Evolutionary conservation across 2,329 filamentous ascomycete genomes (phyloP), one percentile per base, ranked within the genome.

Genomic region (Colletotrichum sp.): DNA sequence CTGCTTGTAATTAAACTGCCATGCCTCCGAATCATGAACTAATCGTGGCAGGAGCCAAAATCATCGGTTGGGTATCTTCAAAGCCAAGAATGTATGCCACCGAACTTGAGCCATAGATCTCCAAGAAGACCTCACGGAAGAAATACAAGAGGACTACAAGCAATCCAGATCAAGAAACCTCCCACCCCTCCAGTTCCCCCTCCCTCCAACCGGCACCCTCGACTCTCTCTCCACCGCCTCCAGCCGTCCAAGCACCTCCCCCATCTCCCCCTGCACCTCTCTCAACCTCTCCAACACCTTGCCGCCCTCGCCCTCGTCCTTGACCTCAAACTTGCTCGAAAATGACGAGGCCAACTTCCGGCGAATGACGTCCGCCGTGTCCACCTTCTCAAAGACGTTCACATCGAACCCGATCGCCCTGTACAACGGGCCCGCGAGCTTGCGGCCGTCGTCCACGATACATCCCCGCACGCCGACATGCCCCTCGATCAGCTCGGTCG

Each of bases 1-100:
- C 1, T 52, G 3, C 1, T 21, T 7, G 1, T 7, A 6, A 3
- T 48, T 48, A 3, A 21, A 21, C 6, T 52, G 6, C 6, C 0
- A 3, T 3, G 7, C 10, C 43, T 13, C 43, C n/a, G 2, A 13
- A 21, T 13, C 43, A 52, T 3, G 43, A 52, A 12, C 3, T 21
- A 7, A 3, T 13, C n/a, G 0, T 21, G 12, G 9, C 10, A 21
- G 43, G 1, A 13, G 10, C 12, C 43, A 13, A 52, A 21, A 21
- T 0, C 3, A 2, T 52, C 6, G 43, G 6, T 7, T 12, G 43
- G n/a, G n/a, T 52, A 52, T 52, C 43, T 52, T 21, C 10, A 52
- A 21, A 52, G 43, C 10, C n/a, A 52, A 13, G 6, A 21, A 52
- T 5, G 43, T 21, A 6, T 48, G 6, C 4, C 12, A 4, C 43